Evolutionary conservation across 1,284 basidiomycete genomes (phyloP).

Genomic region (Apiotrichum akiyoshidainum): DNA sequence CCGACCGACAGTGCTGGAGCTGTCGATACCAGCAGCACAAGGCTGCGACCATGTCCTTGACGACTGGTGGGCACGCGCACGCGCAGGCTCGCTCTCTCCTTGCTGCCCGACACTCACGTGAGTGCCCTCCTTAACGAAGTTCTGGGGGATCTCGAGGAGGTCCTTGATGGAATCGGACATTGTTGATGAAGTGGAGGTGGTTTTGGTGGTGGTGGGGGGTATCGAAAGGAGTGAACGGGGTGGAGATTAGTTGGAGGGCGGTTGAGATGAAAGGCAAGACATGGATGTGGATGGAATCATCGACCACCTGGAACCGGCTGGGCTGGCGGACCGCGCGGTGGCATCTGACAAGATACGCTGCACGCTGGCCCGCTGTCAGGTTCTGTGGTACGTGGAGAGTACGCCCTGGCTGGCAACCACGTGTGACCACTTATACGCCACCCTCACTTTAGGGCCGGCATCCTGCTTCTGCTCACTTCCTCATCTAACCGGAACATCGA

Average conservation of each 20-base stretch:
- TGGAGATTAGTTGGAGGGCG: background rate
- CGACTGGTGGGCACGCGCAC: background rate
- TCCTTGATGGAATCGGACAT: constrained; percentile 73
- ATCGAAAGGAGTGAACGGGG: constrained; percentile 4
- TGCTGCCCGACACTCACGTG: constrained; percentile 60
- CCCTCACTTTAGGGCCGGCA: too few relatives aligned
- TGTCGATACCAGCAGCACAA: too few relatives aligned
- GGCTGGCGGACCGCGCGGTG: too few relatives aligned
- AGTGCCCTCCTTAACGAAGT: constrained; percentile 88
- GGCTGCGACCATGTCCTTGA: background rate
- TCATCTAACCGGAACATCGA: background rate
- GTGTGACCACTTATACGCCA: too few relatives aligned
- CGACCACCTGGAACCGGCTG: too few relatives aligned
- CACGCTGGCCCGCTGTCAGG: too few relatives aligned
- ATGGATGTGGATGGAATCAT: background rate
- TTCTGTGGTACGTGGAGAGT: too few relatives aligned
- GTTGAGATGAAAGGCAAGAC: background rate
- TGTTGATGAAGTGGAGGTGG: constrained; percentile 36
- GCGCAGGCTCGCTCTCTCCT: too few relatives aligned
- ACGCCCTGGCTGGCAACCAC: too few relatives aligned
- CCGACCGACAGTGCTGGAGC: background rate
- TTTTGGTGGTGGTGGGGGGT: constrained; percentile 3
- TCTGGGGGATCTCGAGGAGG: constrained; percentile 83
- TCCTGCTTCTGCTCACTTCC: too few relatives aligned
- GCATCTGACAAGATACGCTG: too few relatives aligned